Base-by-base conservation (phyloP, 805 yeast genomes). In the Kazachstania kunashirensis region DNA sequence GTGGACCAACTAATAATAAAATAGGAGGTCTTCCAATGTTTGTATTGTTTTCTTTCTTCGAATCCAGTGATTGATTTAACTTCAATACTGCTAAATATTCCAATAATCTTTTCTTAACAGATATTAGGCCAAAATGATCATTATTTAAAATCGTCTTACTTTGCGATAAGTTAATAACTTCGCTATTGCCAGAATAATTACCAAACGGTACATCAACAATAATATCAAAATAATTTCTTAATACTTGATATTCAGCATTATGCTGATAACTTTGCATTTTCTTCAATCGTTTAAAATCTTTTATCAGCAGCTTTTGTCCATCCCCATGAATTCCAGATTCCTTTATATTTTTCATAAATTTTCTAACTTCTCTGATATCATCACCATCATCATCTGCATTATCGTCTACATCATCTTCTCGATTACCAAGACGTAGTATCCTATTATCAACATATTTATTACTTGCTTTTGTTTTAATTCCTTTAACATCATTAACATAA, bases 181-280 rank as follows among this genome's bases (percentile, higher is more conserved):
- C 72, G 58, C 89, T 97, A 43, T 73, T 69, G 5, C 95, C 75
- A 47, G 70, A 77, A 31, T 75, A 52, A 36, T 69, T 71, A 16
- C 96, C 96, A 96, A 96, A 92, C 14, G 98, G 98, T 37, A 92
- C 62, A 41, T 82, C 81, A 1, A 95, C 83, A 42, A 92, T 68
- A 96, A 97, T 88, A 54, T 92, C 98, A 39, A 92, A 67, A 57
- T 92, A 92, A 47, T 79, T 77, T 63, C 94, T 79, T 15, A 86
- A 82, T 24, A 86, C 94, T 29, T 85, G 82, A 53, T 77, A 80
- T 61, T 92, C 98, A 23, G 94, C 78, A 63, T 86, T 80, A 24
- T 84, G 78, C 14, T 94, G 84, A 59, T 83, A 94, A 5, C 28
- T n/a, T 12, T 14, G 17, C 44, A 84, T 73, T 34, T 80, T 74